Evolutionary conservation across 768 basidiomycete species (phyloP).

Genomic region (Daedalea quercina): DNA sequence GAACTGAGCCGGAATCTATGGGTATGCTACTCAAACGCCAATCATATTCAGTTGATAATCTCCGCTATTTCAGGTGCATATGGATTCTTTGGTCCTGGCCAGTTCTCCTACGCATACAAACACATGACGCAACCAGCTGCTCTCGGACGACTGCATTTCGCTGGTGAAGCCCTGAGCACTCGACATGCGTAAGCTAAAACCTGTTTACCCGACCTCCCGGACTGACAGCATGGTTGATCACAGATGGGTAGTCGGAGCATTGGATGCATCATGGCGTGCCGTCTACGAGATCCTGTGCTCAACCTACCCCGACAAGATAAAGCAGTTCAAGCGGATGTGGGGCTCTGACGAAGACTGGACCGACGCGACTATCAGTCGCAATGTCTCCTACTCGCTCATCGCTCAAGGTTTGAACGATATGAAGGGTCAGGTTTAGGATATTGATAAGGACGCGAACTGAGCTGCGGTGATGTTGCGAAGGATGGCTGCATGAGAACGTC

Average conservation of each 20-base stretch:
- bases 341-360: constrained; percentile 13
- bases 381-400: too few relatives aligned
- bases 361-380: background rate
- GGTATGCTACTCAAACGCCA: constrained; percentile 20
- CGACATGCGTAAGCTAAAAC: constrained; percentile 25
- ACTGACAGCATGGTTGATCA: background rate
- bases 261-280: constrained; percentile 31
- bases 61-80: constrained; percentile 33
- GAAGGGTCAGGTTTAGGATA: too few relatives aligned
- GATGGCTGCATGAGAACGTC: too few relatives aligned
- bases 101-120: constrained; percentile 27
- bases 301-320: constrained; percentile 4
- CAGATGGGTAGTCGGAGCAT: constrained; percentile 33
- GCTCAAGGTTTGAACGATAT: too few relatives aligned
- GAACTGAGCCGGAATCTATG: constrained; percentile 23
- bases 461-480: too few relatives aligned
- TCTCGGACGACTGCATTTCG: constrained; percentile 26
- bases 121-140: constrained; percentile 26
- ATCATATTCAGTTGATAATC: background rate
- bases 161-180: constrained; percentile 31
- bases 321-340: constrained; percentile 22
- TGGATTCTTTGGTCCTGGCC: constrained; percentile 34
- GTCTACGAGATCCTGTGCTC: constrained; percentile 18
- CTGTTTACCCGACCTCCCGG: background rate
- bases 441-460: too few relatives aligned